Evolutionary conservation across 1,284 basidiomycete genomes (phyloP), one percentile per base, ranked within the genome.

Genomic region (Trametes pubescens): DNA sequence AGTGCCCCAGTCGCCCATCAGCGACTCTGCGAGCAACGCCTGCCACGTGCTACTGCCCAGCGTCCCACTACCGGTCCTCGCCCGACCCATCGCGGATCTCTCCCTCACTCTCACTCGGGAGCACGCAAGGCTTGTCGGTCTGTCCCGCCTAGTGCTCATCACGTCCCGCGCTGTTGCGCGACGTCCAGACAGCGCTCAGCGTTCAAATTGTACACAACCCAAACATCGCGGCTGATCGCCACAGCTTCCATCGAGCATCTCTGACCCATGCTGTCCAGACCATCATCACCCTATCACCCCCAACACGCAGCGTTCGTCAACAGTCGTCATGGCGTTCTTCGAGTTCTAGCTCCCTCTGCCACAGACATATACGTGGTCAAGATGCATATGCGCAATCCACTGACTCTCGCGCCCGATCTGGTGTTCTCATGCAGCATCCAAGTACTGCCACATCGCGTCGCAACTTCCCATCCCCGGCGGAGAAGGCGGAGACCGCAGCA

Each of bases 1-100:
- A 44, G 32, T 53, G 26, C 29, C 26, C 35, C 26, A 32, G 7
- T 24, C 26, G 26, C 55, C 59, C 62, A 66, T 64, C 61, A 63
- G 40, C 44, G 44, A 51, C 57, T 22, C 37, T 43, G 3, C 34
- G 49, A 6, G 29, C 57, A 51, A 6, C 60, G 60, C 58, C 55
- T 37, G 44, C 47, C 61, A 63, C 65, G 59, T 61, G 56, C 62
- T 60, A 56, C 13, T 51, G 54, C 58, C 51, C 40, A 37, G 46
- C 56, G 29, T 47, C 51, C 57, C 57, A 32, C 35, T 29, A 11
- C 18, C 34, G 24, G n/a, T 34, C 51, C 21, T 51, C 49, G 48
- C 22, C 46, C 13, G 48, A 49, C 54, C 54, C 32, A 49, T 21
- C 51, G 2, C 40, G 44, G 47, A 48, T 48, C 47, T 22, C 57